phyloP scores from a whole-genome alignment of 768 basidiomycete genomes.

The Tremella fuciformis region DNA sequence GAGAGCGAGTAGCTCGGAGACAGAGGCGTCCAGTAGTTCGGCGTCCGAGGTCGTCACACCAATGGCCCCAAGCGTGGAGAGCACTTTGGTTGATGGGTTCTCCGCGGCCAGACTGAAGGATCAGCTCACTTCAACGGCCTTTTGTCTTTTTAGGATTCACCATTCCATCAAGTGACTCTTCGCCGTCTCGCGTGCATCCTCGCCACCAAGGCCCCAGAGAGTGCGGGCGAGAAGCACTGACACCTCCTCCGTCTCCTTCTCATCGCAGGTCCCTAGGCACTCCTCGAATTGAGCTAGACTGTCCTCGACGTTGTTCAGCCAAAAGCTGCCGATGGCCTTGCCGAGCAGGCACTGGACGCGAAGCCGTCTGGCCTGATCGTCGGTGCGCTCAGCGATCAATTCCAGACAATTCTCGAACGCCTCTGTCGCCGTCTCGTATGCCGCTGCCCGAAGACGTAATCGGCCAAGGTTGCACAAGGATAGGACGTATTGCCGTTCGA shows the following conservation, averaged over 20 bases:
- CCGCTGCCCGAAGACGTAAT: conserved; percentile 62
- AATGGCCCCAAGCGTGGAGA: conserved; percentile 83
- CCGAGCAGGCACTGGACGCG: conserved; percentile 57
- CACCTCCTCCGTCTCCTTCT: conserved; percentile 59
- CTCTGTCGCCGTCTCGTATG: conserved; percentile 64
- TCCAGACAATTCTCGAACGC: conserved; percentile 71
- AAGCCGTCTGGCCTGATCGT: conserved; percentile 51
- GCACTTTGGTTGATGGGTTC: conserved; percentile 72
- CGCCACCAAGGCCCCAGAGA: conserved; percentile 75
- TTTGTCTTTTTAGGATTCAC: conserved; percentile 57
- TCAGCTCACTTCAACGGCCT: not conserved
- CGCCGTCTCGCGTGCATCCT: conserved; percentile 72
- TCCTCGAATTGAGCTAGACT: conserved; percentile 68
- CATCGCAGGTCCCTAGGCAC: conserved; percentile 58
- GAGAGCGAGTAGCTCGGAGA: conserved; percentile 72
- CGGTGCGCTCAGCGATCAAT: conserved; percentile 60
- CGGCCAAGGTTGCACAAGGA: conserved; percentile 81
- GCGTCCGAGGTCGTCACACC: conserved; percentile 70
- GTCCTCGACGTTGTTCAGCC: conserved; percentile 61
- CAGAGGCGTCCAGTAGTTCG: conserved; percentile 75
- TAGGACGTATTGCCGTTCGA: conserved; percentile 75
- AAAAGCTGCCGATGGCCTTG: conserved; percentile 69
- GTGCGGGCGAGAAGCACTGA: conserved; percentile 76
- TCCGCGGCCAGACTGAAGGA: conserved; percentile 67
- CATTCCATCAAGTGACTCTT: conserved; percentile 77